phyloP scores from a whole-genome alignment of 176 grass and related monocot species.

The Saccharum officinarum region DNA sequence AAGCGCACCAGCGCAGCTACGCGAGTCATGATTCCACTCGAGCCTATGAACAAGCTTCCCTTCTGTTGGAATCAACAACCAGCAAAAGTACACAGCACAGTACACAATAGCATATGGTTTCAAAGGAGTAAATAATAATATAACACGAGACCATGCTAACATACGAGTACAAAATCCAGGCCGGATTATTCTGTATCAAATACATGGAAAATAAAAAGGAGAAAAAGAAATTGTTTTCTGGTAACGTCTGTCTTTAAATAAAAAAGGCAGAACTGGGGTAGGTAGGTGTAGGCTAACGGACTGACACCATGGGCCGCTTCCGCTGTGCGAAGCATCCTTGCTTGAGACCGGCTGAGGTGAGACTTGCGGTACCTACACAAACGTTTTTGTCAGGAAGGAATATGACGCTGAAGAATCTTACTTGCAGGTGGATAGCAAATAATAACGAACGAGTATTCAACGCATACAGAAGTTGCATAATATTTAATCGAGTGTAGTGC shows the following conservation, averaged over 20 bases:
- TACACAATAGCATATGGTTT: background rate
- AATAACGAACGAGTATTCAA: background rate
- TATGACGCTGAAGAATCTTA: background rate
- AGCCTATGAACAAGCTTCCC: background rate
- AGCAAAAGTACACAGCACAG: background rate
- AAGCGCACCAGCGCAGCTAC: background rate
- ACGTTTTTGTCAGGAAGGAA: constrained; percentile 29
- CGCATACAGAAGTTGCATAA: background rate
- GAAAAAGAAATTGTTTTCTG: background rate
- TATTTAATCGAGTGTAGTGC: background rate
- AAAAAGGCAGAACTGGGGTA: background rate
- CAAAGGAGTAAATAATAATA: background rate
- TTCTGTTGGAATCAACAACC: background rate
- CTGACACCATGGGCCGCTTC: constrained; percentile 14
- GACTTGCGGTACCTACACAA: constrained; percentile 26
- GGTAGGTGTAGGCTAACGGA: background rate
- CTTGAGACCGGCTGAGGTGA: background rate
- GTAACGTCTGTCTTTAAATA: background rate
- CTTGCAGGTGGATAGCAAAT: background rate
- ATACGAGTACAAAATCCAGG: constrained; percentile 5
- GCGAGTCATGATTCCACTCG: background rate
- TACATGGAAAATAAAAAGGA: background rate
- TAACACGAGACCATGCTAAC: background rate
- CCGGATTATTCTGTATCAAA: background rate
- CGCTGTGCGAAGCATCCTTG: background rate